Percentiles rank a stretch among this genome's conserved stretches.
phyloP scores from a whole-genome alignment of 176 grass and related monocot genomes.

The Eremochloa ophiuroides region DNA sequence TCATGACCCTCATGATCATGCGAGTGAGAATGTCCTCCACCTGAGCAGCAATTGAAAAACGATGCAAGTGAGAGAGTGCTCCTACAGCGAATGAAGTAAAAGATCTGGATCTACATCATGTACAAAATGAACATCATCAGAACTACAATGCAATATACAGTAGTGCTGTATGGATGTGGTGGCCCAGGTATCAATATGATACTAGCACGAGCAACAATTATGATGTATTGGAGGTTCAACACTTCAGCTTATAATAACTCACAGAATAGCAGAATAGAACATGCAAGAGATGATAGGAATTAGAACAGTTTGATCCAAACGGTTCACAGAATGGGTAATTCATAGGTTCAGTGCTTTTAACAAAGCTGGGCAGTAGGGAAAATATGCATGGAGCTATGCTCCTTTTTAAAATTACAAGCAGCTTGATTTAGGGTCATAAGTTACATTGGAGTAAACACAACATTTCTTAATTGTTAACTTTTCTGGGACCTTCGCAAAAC shows the following conservation, averaged over 20 bases:
- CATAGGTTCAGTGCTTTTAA: background rate
- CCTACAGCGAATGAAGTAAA: background rate
- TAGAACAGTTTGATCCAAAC: background rate
- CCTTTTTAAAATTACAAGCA: background rate
- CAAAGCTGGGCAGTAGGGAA: background rate
- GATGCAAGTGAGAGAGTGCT: conserved; percentile 3
- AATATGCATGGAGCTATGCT: conserved; percentile 8
- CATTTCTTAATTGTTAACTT: background rate
- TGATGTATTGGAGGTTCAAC: background rate
- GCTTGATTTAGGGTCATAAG: background rate
- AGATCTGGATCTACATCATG: background rate
- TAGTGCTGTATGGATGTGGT: background rate
- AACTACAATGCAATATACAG: background rate
- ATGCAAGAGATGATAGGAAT: background rate
- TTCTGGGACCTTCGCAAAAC: background rate
- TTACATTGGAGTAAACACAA: background rate
- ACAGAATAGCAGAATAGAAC: background rate
- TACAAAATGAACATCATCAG: background rate
- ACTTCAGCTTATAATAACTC: background rate
- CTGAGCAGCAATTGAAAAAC: conserved; percentile 40
- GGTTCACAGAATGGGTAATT: background rate
- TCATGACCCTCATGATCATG: conserved; percentile 60
- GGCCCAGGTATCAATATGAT: background rate
- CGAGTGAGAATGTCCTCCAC: conserved; percentile 72
- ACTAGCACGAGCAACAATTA: background rate